A percentile compares a stretch with the other conserved stretches of the same genome.
These are phyloP conservation scores for Coemansia sp. DNA, from an alignment of 192 early-diverging fungal genomes.

Conservation along the genomic window DNA sequence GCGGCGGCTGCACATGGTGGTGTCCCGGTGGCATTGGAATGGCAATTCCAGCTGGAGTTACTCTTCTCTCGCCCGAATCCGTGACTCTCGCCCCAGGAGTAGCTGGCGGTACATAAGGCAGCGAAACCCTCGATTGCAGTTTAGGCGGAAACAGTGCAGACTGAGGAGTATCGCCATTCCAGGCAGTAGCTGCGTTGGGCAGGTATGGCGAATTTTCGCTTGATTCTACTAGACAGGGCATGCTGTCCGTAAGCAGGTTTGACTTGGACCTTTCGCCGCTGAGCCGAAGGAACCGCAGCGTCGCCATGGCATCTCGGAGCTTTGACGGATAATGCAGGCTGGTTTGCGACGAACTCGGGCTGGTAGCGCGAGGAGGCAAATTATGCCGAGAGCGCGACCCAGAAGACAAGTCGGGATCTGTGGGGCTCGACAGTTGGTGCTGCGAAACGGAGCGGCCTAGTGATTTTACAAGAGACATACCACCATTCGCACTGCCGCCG, in stretches of 20 bases:
- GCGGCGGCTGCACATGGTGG: slow-evolving; percentile 10
- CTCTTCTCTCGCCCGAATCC: slow-evolving; percentile 3
- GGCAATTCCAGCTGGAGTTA: not conserved
- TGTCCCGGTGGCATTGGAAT: not conserved
- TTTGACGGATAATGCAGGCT: slow-evolving; percentile 50
- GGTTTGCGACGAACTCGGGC: slow-evolving; percentile 46
- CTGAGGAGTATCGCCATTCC: slow-evolving; percentile 13
- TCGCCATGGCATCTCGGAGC: slow-evolving; percentile 54
- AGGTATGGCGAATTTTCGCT: slow-evolving; percentile 17
- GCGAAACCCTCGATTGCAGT: slow-evolving; percentile 33
- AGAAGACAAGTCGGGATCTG: slow-evolving; percentile 1
- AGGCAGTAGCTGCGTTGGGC: not conserved
- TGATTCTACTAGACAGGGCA: slow-evolving; percentile 41
- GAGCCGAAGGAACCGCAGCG: slow-evolving; percentile 44
- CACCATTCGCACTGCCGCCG: slow-evolving; percentile 6
- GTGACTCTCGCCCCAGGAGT: not conserved
- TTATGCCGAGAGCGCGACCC: slow-evolving; percentile 12
- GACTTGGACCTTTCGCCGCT: slow-evolving; percentile 35
- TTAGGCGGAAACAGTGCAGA: slow-evolving; percentile 17
- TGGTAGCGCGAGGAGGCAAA: slow-evolving; percentile 14
- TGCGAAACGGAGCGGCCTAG: slow-evolving; percentile 45
- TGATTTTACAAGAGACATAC: slow-evolving; percentile 9
- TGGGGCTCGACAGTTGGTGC: slow-evolving; percentile 25
- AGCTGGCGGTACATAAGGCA: slow-evolving; percentile 16
- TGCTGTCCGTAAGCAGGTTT: slow-evolving; percentile 29